These are phyloP conservation scores for Aspergillus pseudoglaucus DNA, from an alignment of 2,329 filamentous ascomycete genomes.

Conservation along the genomic window DNA sequence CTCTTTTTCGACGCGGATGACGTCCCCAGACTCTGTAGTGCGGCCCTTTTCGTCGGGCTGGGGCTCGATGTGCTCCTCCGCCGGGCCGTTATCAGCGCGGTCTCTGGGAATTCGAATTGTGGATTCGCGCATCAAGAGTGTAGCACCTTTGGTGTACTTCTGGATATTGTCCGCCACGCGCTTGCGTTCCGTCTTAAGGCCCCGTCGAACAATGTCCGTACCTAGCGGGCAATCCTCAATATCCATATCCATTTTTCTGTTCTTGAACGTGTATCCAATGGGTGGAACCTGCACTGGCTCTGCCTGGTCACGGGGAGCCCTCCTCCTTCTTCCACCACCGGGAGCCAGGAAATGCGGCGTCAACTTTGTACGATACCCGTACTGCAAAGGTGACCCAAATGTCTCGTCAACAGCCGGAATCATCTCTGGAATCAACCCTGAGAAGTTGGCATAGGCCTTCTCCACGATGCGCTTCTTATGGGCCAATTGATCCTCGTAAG, in stretches of 20 bases:
- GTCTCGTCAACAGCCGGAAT: slow-evolving; percentile 75
- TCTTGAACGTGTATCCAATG: slow-evolving; percentile 87
- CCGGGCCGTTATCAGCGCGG: slow-evolving; percentile 1
- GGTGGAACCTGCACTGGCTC: slow-evolving; percentile 54
- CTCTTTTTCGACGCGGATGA: slow-evolving; percentile 52
- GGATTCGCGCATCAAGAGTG: slow-evolving; percentile 79
- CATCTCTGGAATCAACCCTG: slow-evolving; percentile 66
- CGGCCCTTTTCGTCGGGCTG: slow-evolving; percentile 20
- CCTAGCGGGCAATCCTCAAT: slow-evolving; percentile 97
- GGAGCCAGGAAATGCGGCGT: slow-evolving; percentile 92
- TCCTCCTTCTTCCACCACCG: slow-evolving; percentile 47
- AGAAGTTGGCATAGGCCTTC: slow-evolving; percentile 89
- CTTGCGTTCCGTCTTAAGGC: slow-evolving; percentile 71
- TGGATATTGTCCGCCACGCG: slow-evolving; percentile 64
- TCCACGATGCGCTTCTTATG: slow-evolving; percentile 83
- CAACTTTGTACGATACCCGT: slow-evolving; percentile 91
- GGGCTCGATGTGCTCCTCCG: slow-evolving; percentile 12
- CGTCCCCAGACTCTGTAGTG: slow-evolving; percentile 32
- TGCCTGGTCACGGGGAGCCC: slow-evolving; percentile 41
- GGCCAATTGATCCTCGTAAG: slow-evolving; percentile 75
- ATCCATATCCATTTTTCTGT: slow-evolving; percentile 71
- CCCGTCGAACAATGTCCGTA: slow-evolving; percentile 73
- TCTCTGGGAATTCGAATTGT: slow-evolving; percentile 54
- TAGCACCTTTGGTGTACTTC: slow-evolving; percentile 74
- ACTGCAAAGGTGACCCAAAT: slow-evolving; percentile 82